Percentiles rank a stretch among this genome's conserved stretches.
Evolutionary conservation across 805 yeast genomes (phyloP).

Genomic region (Phaffomyces opuntiae): DNA sequence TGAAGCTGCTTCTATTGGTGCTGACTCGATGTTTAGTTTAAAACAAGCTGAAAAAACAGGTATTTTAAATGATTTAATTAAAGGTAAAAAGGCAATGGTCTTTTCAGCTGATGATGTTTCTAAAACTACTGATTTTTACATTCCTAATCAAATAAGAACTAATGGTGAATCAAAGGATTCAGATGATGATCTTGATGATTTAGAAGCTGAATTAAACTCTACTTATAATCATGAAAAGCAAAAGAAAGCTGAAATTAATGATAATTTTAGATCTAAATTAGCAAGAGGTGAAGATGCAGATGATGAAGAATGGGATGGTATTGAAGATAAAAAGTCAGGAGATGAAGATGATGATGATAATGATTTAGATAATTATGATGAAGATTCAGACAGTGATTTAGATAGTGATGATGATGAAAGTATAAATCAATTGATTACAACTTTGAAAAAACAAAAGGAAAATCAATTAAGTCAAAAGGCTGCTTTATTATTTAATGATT

Average conservation of each 20-base stretch:
- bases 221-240: slow-evolving; percentile 74
- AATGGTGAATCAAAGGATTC: slow-evolving; percentile 26
- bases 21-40: slow-evolving; percentile 75
- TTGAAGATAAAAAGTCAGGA: slow-evolving; percentile 40
- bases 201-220: slow-evolving; percentile 76
- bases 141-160: slow-evolving; percentile 11
- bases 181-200: slow-evolving; percentile 41
- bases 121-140: slow-evolving; percentile 49
- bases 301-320: slow-evolving; percentile 77
- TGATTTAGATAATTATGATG: slow-evolving; percentile 34
- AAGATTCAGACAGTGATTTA: slow-evolving; percentile 29
- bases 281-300: slow-evolving; percentile 64
- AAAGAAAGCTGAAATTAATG: slow-evolving; percentile 59
- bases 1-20: slow-evolving; percentile 79
- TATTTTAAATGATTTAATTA: slow-evolving; percentile 59
- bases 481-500: slow-evolving; percentile 41
- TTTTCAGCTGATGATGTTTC: slow-evolving; percentile 49
- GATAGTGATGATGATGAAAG: slow-evolving; percentile 72
- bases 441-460: slow-evolving; percentile 39
- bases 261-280: slow-evolving; percentile 59
- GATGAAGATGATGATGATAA: slow-evolving; percentile 24
- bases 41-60: slow-evolving; percentile 87
- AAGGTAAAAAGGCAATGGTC: slow-evolving; percentile 64
- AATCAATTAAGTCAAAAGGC: slow-evolving; percentile 34
- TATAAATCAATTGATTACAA: slow-evolving; percentile 51